Conservation (phyloP, 192 early-diverging fungal genomes). For the Coemansia sp. region DNA sequence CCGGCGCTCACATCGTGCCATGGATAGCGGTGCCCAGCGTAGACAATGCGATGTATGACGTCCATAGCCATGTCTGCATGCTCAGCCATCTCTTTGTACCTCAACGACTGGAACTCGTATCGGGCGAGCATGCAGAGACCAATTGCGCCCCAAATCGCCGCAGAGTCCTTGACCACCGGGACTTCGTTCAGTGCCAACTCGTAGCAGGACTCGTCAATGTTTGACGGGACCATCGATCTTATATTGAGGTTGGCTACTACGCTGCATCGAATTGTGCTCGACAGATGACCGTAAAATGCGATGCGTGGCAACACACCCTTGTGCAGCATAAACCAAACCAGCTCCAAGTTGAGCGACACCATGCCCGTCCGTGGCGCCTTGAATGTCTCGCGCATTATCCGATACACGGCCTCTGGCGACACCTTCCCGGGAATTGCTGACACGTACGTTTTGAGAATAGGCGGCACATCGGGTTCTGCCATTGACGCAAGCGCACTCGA, state of each 20-base stretch:
- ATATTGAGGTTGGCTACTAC: constrained; percentile 39
- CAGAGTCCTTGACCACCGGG: constrained; percentile 27
- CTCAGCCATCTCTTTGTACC: constrained; percentile 51
- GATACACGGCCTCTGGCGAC: constrained; percentile 30
- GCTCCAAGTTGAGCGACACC: constrained; percentile 52
- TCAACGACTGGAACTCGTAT: constrained; percentile 54
- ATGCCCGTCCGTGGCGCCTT: constrained; percentile 52
- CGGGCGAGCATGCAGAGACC: constrained; percentile 46
- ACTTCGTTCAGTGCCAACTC: constrained; percentile 41
- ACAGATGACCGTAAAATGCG: constrained; percentile 40
- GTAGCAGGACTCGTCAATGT: constrained; percentile 55
- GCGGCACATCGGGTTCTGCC: constrained; percentile 20
- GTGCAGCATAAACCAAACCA: constrained; percentile 55
- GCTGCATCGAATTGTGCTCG: constrained; percentile 51
- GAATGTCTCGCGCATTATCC: constrained; percentile 53
- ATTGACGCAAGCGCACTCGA: neutral
- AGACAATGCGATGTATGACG: constrained; percentile 37
- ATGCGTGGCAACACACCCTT: constrained; percentile 52
- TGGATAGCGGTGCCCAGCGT: constrained; percentile 44
- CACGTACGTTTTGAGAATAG: constrained; percentile 40
- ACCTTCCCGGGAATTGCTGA: constrained; percentile 32
- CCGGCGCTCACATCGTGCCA: constrained; percentile 38
- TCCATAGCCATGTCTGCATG: constrained; percentile 55
- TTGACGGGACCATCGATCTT: constrained; percentile 41
- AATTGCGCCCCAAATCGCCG: constrained; percentile 49